phyloP scores from a whole-genome alignment of 2,329 filamentous ascomycete species.

The Penicillium glabrum region DNA sequence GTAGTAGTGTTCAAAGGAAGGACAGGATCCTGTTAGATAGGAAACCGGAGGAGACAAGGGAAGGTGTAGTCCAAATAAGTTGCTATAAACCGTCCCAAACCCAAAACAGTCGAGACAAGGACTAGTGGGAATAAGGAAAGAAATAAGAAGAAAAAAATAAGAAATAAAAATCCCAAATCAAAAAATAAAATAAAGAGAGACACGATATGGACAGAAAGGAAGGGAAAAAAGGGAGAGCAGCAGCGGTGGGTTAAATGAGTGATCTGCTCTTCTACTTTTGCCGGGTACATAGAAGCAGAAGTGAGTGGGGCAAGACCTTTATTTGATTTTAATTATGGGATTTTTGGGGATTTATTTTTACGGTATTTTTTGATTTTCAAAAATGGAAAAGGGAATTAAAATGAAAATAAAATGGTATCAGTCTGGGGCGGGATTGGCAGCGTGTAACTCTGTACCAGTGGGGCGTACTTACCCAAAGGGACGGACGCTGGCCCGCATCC shows the following conservation, averaged over 20 bases:
- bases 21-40: slow-evolving; percentile 33
- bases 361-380: not conserved
- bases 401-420: slow-evolving; percentile 5
- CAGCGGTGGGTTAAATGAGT: slow-evolving; percentile 37
- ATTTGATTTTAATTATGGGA: slow-evolving; percentile 16
- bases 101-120: slow-evolving; percentile 30
- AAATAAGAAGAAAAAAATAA: slow-evolving; percentile 24
- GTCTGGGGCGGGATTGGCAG: slow-evolving; percentile 18
- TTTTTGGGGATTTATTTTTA: not conserved
- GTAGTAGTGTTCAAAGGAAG: slow-evolving; percentile 33
- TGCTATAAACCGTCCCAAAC: slow-evolving; percentile 27
- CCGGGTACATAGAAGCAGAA: slow-evolving; percentile 18
- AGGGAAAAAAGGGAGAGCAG: slow-evolving; percentile 24
- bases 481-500: slow-evolving; percentile 5
- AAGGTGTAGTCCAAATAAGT: slow-evolving; percentile 18
- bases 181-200: slow-evolving; percentile 35
- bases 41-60: slow-evolving; percentile 26
- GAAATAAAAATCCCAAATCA: slow-evolving; percentile 28
- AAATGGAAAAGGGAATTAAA: slow-evolving; percentile 3
- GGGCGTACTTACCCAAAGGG: slow-evolving; percentile 5
- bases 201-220: slow-evolving; percentile 25
- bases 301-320: slow-evolving; percentile 26
- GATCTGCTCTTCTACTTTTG: slow-evolving; percentile 36
- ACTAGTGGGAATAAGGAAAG: slow-evolving; percentile 26
- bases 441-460: not conserved